These are phyloP conservation scores for Hibiscus mutabilis DNA, from an alignment of 345 rosid species.

Conservation along the genomic window DNA sequence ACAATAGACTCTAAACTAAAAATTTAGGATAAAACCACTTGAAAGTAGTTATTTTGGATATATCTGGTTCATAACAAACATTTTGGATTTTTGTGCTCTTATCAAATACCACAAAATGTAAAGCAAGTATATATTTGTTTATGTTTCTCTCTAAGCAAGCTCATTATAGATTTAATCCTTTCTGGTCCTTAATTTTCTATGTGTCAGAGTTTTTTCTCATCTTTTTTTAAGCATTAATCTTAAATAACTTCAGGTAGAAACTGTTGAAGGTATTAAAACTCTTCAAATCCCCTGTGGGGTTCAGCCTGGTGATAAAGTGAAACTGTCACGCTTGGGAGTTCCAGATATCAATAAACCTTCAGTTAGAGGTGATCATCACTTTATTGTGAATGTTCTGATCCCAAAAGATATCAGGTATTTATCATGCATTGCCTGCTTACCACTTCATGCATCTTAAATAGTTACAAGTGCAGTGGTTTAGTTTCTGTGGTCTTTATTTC, in stretches of 20 bases:
- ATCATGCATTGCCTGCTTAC: not conserved
- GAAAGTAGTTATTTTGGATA: not conserved
- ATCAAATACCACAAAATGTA: not conserved
- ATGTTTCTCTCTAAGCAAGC: not conserved
- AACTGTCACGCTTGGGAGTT: conserved; percentile 58
- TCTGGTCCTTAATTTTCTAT: not conserved
- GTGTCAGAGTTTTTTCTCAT: not conserved
- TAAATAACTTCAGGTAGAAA: conserved; percentile 63
- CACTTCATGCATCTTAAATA: not conserved
- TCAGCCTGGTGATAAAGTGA: conserved; percentile 79
- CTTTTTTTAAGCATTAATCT: conserved; percentile 5
- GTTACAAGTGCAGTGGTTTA: not conserved
- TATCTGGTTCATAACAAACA: not conserved
- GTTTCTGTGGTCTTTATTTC: not conserved
- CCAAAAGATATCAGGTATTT: conserved; percentile 67
- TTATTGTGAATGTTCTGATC: conserved; percentile 62
- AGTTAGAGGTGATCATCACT: conserved; percentile 77
- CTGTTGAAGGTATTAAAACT: conserved; percentile 71
- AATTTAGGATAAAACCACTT: not conserved
- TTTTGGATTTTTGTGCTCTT: not conserved
- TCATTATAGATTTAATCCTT: not conserved
- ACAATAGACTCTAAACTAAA: not conserved
- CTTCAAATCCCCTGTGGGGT: conserved; percentile 69
- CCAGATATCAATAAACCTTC: conserved; percentile 72
- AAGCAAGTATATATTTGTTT: not conserved